Conservation (phyloP, 805 yeast genomes). For the Myxozyma neglecta region DNA sequence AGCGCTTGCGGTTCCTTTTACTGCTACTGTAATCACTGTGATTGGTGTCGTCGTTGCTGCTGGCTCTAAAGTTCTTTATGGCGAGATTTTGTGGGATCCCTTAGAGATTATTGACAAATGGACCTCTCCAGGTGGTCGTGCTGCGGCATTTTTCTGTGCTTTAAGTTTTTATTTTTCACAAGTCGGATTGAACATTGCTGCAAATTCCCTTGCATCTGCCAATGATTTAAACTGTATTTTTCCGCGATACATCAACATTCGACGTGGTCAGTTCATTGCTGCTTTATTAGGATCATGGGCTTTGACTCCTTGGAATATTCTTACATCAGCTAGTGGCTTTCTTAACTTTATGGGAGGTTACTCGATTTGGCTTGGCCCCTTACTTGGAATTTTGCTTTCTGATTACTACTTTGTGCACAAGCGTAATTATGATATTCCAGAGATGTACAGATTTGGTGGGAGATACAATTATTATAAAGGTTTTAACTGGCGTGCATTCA, state of each 20-base stretch:
- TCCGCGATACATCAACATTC: conserved; percentile 54
- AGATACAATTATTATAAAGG: conserved; percentile 46
- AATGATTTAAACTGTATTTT: conserved; percentile 43
- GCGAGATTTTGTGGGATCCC: conserved; percentile 32
- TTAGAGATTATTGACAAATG: conserved; percentile 22
- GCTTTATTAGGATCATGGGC: conserved; percentile 41
- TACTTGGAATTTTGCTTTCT: conserved; percentile 43
- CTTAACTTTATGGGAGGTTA: conserved; percentile 43
- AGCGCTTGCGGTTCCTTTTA: conserved; percentile 21
- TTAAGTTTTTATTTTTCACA: conserved; percentile 63
- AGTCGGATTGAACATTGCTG: conserved; percentile 68
- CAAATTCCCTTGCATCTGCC: conserved; percentile 47
- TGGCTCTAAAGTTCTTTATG: conserved; percentile 29
- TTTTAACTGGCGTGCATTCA: conserved; percentile 47
- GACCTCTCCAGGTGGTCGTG: conserved; percentile 32
- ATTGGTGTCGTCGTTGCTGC: conserved; percentile 29
- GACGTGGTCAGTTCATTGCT: conserved; percentile 50
- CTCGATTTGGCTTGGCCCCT: conserved; percentile 46
- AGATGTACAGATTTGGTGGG: conserved; percentile 38
- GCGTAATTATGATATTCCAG: conserved; percentile 25
- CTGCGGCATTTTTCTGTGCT: conserved; percentile 31
- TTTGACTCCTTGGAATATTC: conserved; percentile 46
- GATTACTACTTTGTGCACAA: conserved; percentile 45
- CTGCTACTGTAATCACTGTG: conserved; percentile 21
- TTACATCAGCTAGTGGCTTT: conserved; percentile 43